Evolutionary conservation across 148 eudicot species (phyloP), one percentile per base, ranked within the genome.

Genomic region (Limonium bicolor): DNA sequence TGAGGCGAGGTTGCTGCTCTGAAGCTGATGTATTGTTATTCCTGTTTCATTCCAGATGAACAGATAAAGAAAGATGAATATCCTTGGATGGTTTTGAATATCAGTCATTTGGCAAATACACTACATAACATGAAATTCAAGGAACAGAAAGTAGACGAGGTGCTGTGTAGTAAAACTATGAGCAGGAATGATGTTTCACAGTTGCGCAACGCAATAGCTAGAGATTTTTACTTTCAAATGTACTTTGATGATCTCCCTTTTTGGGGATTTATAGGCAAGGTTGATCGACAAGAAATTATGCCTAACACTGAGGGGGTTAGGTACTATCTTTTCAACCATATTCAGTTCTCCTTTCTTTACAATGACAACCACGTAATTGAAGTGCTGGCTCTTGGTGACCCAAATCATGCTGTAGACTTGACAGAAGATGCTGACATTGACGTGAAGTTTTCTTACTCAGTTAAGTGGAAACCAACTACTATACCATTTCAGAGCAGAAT

Each of bases 191-290:
- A 75, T 42, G 60, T 78, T 25, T 48, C 51, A 14, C 68, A 72
- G 53, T 75, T 86, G 41, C 77, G 74, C 44, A 57, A 68, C 49
- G 86, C 93, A 39, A 61, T 86, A 39, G 51, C 1, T 36, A 65
- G 71, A 46, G 79, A 81, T 1, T 86, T 48, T 58, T 86, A 81
- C 67, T 81, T 69, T 54, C 80, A 81, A 39, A 77, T 78, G 96
- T 66, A 63, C 50, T 74, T 48, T 59, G 96, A 86, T 56, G 87
- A 75, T 58, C 93, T 86, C 60, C 87, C 87, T 7, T 41, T 86
- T 15, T 81, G 96, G 96, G 96, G 84, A 26, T 86, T 69, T 59
- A 39, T 86, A 24, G 96, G 96, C 52, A 86, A 68, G 68, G 63
- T 72, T 56, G 96, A 81, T 65, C 66, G 58, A 11, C 67, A 57